Evolutionary conservation across 495 filamentous ascomycete species (phyloP).

Genomic region (Apiosordaria backusii): DNA sequence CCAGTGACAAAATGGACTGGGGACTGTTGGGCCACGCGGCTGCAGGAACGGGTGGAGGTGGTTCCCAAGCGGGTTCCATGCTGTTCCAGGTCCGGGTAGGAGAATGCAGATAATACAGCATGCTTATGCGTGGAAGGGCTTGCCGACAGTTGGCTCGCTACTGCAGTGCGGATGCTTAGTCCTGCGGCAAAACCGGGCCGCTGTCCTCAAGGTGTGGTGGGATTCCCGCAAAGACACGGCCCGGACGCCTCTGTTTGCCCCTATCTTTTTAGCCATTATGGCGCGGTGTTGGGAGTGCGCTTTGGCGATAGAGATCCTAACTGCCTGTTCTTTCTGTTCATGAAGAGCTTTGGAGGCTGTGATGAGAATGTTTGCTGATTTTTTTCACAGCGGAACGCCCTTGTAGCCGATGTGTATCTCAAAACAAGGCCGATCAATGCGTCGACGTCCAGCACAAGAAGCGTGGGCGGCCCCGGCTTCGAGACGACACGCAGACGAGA

Average conservation of each 20-base stretch:
- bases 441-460: slow-evolving; percentile 97
- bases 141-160: slow-evolving; percentile 22
- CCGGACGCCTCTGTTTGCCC: slow-evolving; percentile 7
- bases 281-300: slow-evolving; percentile 1
- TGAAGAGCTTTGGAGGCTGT: neutral
- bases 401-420: slow-evolving; percentile 58
- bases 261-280: slow-evolving; percentile 24
- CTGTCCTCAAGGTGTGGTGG: slow-evolving; percentile 23
- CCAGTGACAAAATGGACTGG: neutral
- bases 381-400: slow-evolving; percentile 54
- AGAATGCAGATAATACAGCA: slow-evolving; percentile 11
- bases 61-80: slow-evolving; percentile 33
- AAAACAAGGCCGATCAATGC: slow-evolving; percentile 76
- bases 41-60: slow-evolving; percentile 33
- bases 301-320: slow-evolving; percentile 22
- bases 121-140: slow-evolving; percentile 19
- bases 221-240: slow-evolving; percentile 21
- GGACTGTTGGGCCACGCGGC: slow-evolving; percentile 12
- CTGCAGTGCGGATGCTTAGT: slow-evolving; percentile 20
- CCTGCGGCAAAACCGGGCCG: slow-evolving; percentile 32
- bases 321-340: neutral
- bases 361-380: slow-evolving; percentile 20
- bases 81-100: slow-evolving; percentile 19
- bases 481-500: slow-evolving; percentile 67
- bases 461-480: slow-evolving; percentile 82